Evolutionary conservation across 495 filamentous ascomycete species (phyloP).

Genomic region (Tuber calosporum): DNA sequence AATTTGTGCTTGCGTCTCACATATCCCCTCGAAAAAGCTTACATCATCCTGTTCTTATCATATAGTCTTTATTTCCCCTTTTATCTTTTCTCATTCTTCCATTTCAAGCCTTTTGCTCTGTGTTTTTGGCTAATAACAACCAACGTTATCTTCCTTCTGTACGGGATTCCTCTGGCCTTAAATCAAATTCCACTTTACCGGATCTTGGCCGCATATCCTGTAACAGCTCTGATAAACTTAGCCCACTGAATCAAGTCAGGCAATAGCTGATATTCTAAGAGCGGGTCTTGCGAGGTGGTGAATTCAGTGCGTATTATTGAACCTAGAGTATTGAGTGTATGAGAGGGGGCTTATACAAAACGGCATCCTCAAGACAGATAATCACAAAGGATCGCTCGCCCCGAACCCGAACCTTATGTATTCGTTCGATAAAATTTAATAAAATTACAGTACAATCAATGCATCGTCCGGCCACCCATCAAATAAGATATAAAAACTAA

Average conservation of each 20-base stretch:
- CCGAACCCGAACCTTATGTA: background rate
- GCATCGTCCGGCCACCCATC: background rate
- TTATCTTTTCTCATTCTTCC: no score
- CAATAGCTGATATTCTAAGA: background rate
- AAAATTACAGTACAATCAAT: conserved; percentile 4
- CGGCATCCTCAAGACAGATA: background rate
- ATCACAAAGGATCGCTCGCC: background rate
- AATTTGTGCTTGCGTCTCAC: no score
- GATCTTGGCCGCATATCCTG: no score
- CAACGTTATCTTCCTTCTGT: no score
- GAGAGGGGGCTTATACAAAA: background rate
- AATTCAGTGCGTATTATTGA: background rate
- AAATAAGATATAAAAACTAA: background rate
- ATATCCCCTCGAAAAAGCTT: no score
- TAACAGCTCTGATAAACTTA: background rate
- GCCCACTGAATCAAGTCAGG: background rate
- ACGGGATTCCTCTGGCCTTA: no score
- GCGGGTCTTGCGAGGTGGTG: background rate
- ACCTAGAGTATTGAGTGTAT: background rate
- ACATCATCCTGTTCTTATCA: no score
- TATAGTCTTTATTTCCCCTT: no score
- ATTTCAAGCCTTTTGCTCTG: no score
- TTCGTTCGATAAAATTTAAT: background rate
- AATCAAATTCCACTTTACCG: no score
- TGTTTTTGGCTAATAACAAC: no score